Conservation (phyloP, 2,329 filamentous ascomycete species). For the Bimuria novae-zelandiae region DNA sequence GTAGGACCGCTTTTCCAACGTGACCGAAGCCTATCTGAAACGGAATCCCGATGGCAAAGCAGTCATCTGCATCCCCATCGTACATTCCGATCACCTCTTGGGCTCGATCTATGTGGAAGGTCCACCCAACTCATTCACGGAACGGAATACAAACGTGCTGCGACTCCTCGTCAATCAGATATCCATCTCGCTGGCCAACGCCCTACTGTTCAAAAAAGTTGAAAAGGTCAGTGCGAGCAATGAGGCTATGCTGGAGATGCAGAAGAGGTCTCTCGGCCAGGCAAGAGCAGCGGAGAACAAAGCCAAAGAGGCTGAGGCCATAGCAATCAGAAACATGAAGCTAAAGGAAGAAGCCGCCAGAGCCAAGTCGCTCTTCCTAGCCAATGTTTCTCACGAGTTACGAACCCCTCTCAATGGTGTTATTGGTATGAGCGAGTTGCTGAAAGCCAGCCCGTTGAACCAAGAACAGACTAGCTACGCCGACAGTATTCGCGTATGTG, state of each 20-base stretch:
- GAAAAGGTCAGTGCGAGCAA: slow-evolving; percentile 81
- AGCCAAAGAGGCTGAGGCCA: slow-evolving; percentile 75
- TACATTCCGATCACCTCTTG: slow-evolving; percentile 72
- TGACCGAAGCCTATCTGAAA: slow-evolving; percentile 69
- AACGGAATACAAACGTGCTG: slow-evolving; percentile 62
- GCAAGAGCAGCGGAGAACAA: slow-evolving; percentile 75
- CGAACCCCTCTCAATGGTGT: slow-evolving; percentile 60
- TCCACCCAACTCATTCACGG: slow-evolving; percentile 76
- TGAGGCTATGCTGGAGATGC: slow-evolving; percentile 75
- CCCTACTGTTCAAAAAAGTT: slow-evolving; percentile 67
- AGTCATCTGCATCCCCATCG: slow-evolving; percentile 79
- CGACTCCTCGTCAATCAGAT: slow-evolving; percentile 79
- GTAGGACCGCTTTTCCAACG: slow-evolving; percentile 73
- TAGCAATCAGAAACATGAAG: slow-evolving; percentile 78
- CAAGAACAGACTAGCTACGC: slow-evolving; percentile 66
- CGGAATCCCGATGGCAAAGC: slow-evolving; percentile 72
- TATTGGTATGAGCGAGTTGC: slow-evolving; percentile 63
- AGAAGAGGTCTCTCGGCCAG: slow-evolving; percentile 73
- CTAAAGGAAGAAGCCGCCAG: slow-evolving; percentile 82
- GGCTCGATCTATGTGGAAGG: slow-evolving; percentile 80
- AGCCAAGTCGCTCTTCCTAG: slow-evolving; percentile 77
- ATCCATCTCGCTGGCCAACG: slow-evolving; percentile 66
- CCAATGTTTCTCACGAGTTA: slow-evolving; percentile 63
- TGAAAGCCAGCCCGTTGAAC: slow-evolving; percentile 62
- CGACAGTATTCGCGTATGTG: slow-evolving; percentile 68